Conservation (phyloP, 768 basidiomycete genomes). For the Phallus indusiatus region DNA sequence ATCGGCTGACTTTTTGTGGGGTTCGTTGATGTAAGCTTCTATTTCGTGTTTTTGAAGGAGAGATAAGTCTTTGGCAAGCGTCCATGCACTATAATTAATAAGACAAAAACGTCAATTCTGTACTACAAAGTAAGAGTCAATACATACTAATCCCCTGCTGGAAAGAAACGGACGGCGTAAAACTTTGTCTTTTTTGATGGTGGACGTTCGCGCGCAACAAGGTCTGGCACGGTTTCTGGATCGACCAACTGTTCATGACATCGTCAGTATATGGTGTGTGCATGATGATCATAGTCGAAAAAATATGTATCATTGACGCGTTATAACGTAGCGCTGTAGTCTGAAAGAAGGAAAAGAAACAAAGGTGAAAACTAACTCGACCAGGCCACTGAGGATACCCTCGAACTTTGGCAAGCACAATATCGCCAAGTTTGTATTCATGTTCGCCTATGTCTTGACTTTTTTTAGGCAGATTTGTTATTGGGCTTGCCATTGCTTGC, state of each 20-base stretch:
- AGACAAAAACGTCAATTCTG: slow-evolving; percentile 8
- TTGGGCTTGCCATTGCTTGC: slow-evolving; percentile 7
- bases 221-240: slow-evolving; percentile 49
- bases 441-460: slow-evolving; percentile 27
- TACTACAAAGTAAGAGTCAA: slow-evolving; percentile 1
- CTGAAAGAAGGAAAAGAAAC: slow-evolving; percentile 15
- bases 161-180: slow-evolving; percentile 83
- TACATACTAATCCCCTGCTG: slow-evolving; percentile 86
- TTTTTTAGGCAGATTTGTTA: slow-evolving; percentile 22
- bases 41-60: slow-evolving; percentile 73
- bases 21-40: slow-evolving; percentile 69
- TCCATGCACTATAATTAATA: slow-evolving; percentile 60
- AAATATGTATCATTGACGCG: background rate
- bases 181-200: slow-evolving; percentile 58
- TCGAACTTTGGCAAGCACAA: slow-evolving; percentile 88
- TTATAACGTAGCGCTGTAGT: background rate
- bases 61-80: slow-evolving; percentile 72
- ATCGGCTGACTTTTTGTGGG: slow-evolving; percentile 67
- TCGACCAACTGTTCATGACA: slow-evolving; percentile 59
- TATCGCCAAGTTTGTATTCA: slow-evolving; percentile 64
- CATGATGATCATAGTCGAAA: background rate
- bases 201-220: slow-evolving; percentile 65
- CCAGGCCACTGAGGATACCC: slow-evolving; percentile 95
- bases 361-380: slow-evolving; percentile 57
- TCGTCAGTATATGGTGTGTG: no score